A percentile compares a stretch with the other conserved stretches of the same genome.
These are phyloP conservation scores for Dactylellina parvicollis DNA, from an alignment of 2,329 filamentous ascomycete species.

Conservation along the genomic window DNA sequence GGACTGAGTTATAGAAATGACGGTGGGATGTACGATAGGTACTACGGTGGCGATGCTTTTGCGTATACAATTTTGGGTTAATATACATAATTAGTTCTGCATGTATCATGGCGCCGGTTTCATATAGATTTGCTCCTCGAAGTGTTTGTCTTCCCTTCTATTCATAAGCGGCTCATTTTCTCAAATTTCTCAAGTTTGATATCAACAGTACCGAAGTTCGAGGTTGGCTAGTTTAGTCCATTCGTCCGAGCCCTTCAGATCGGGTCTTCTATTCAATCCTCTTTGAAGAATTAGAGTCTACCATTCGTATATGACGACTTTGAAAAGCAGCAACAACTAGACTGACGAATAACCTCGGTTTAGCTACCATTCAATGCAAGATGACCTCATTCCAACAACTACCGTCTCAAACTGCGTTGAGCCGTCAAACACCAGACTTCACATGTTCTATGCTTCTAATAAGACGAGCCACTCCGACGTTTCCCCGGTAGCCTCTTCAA, in stretches of 20 bases:
- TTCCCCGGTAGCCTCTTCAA: neutral
- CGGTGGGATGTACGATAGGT: neutral
- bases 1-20: slow-evolving; percentile 5
- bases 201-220: too few species aligned
- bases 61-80: neutral
- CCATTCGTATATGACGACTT: too few species aligned
- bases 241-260: too few species aligned
- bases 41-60: neutral
- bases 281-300: too few species aligned
- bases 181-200: too few species aligned
- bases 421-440: neutral
- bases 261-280: too few species aligned
- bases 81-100: neutral
- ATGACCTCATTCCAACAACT: slow-evolving; percentile 13
- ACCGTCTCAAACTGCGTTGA: neutral
- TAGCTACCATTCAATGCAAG: neutral
- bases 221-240: too few species aligned
- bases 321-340: too few species aligned
- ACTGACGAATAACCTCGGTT: neutral
- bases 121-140: neutral
- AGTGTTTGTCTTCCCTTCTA: too few species aligned
- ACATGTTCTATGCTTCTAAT: neutral
- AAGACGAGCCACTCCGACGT: neutral
- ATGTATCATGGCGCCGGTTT: neutral
- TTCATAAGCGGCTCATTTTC: too few species aligned